A percentile compares a stretch with the other conserved stretches of the same genome.
Conservation (phyloP, 306 rosid species). For the Vachellia collinsii region DNA sequence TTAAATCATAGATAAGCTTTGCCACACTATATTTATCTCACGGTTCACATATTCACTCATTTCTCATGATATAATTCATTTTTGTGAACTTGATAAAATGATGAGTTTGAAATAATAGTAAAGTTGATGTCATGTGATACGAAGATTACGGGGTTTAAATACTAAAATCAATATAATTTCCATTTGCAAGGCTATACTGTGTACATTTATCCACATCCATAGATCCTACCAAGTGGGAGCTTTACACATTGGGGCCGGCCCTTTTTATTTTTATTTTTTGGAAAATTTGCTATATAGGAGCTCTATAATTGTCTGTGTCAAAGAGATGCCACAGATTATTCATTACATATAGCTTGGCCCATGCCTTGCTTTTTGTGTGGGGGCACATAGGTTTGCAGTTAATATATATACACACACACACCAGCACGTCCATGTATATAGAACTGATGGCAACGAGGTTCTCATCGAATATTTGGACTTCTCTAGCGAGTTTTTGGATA, state of each 20-base stretch:
- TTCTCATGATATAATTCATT: background rate
- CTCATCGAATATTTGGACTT: background rate
- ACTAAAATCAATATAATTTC: too few relatives aligned
- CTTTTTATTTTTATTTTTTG: too few relatives aligned
- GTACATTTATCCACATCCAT: too few relatives aligned
- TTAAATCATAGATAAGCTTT: background rate
- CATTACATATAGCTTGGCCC: background rate
- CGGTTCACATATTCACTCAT: background rate
- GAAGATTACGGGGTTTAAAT: too few relatives aligned
- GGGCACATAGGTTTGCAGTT: background rate
- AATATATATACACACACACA: background rate
- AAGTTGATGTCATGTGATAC: too few relatives aligned
- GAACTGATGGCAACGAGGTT: conserved; percentile 25
- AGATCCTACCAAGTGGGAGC: too few relatives aligned
- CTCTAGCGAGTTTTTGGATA: background rate
- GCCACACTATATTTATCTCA: background rate
- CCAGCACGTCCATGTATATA: conserved; percentile 16
- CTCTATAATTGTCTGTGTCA: conserved; percentile 34
- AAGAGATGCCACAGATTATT: conserved; percentile 43
- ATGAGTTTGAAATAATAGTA: too few relatives aligned
- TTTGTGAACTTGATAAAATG: too few relatives aligned
- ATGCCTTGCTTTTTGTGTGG: conserved; percentile 31
- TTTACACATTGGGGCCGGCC: too few relatives aligned
- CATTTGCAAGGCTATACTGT: too few relatives aligned
- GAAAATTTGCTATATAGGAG: background rate